Evolutionary conservation across 352 stramenopile species (phyloP), one percentile per base, ranked within the genome.

Genomic region (Phytophthora idaei): DNA sequence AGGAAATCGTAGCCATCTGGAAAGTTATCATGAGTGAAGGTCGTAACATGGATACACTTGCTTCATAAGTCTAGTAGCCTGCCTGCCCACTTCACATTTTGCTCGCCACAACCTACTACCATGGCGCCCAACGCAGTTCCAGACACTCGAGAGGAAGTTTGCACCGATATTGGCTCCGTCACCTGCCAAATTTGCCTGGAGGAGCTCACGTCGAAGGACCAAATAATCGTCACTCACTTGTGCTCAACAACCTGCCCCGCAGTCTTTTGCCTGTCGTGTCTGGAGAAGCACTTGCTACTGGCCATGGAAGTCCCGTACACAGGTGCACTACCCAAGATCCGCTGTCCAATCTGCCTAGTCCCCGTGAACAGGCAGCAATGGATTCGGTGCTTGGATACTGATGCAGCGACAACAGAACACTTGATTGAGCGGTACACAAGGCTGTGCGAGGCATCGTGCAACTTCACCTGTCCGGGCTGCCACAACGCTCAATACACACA

Each of bases 111-210:
- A 11, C n/a, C 42, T 58, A 46, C 12, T 46, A 21, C 27, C 10
- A 69, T 69, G 61, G 34, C 61, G 25, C 61, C 61, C 10, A 64
- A 69, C 29, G 53, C 54, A 5, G 4, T 48, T 27, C 21, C 36
- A 46, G 36, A 53, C 31, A 44, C 37, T 27, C 48, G 42, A 5
- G 39, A 56, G 4, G 32, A 15, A 21, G 44, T 48, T 37, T 15
- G 50, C 4, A n/a, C 15, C 4, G 42, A 25, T 21, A 25, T n/a
- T 1, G 10, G n/a, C 34, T 25, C 27, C 4, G 15, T 45, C 17
- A 61, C 47, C 12, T 86, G 78, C 39, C 67, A 84, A 59, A 77
- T 87, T 45, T 87, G 78, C 57, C 71, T 80, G 32, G 73, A 73
- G 48, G 62, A 74, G 11, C 21, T 62, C 32, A 32, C 48, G n/a